Conservation (phyloP, 768 basidiomycete species). For the Fibroporia radiculosa region DNA sequence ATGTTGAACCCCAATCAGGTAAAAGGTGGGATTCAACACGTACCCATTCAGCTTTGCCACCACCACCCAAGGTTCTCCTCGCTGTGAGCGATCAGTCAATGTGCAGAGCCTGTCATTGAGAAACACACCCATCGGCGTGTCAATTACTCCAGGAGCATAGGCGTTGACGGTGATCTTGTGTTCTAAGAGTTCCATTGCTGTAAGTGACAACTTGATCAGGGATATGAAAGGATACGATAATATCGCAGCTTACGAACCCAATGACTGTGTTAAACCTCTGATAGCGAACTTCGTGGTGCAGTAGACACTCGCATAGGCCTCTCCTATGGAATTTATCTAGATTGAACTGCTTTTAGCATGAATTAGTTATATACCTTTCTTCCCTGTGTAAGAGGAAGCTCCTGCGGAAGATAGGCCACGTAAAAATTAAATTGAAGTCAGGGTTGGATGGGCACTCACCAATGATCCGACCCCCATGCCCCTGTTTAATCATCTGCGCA, state of each 20-base stretch:
- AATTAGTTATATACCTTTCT: no score
- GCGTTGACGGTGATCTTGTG: slow-evolving; percentile 19
- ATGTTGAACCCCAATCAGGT: neutral
- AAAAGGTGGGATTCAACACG: neutral
- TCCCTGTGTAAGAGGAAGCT: slow-evolving; percentile 11
- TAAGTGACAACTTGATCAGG: no score
- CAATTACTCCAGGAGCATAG: slow-evolving; percentile 13
- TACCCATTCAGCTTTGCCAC: slow-evolving; percentile 7
- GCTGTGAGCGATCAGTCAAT: neutral
- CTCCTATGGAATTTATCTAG: no score
- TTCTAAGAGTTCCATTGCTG: slow-evolving; percentile 16
- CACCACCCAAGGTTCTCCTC: neutral
- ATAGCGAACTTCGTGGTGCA: slow-evolving; percentile 14
- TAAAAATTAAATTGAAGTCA: neutral
- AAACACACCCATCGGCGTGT: slow-evolving; percentile 8
- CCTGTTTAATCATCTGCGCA: slow-evolving; percentile 32
- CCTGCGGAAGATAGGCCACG: slow-evolving; percentile 2
- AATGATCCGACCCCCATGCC: slow-evolving; percentile 31
- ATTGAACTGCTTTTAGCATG: no score
- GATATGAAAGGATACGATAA: neutral
- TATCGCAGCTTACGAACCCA: neutral
- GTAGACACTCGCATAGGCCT: slow-evolving; percentile 3
- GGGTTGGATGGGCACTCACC: slow-evolving; percentile 20
- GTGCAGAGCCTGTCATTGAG: neutral
- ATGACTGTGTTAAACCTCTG: slow-evolving; percentile 16